Percentiles rank a stretch among this genome's conserved stretches.
These are phyloP conservation scores for Paramecium sonneborni DNA, from an alignment of 73 alveolate species.

Conservation along the genomic window DNA sequence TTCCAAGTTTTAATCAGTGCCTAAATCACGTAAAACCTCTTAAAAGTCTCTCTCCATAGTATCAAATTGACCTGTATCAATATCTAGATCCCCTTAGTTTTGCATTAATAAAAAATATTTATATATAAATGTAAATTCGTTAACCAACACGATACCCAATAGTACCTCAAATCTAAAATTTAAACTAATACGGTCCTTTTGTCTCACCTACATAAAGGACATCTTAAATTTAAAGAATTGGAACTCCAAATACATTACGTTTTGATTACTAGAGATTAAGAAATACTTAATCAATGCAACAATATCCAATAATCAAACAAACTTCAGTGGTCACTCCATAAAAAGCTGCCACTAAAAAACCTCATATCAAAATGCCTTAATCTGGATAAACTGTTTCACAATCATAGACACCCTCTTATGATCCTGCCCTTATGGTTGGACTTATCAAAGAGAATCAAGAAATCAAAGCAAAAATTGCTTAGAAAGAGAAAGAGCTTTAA, in stretches of 20 bases:
- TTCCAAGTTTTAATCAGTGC: conserved; percentile 85
- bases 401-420: not conserved
- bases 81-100: conserved; percentile 22
- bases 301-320: not conserved
- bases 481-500: not conserved
- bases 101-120: not conserved
- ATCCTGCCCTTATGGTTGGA: not conserved
- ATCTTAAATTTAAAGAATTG: not conserved
- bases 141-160: not conserved
- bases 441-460: not conserved
- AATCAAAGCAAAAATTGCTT: not conserved
- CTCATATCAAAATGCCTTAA: not conserved
- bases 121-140: not conserved
- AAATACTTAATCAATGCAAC: not conserved
- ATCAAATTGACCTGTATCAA: conserved; percentile 71
- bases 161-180: not conserved
- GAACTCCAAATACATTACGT: not conserved
- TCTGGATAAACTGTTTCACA: not conserved
- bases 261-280: not conserved
- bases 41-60: conserved; percentile 89
- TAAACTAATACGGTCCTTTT: not conserved
- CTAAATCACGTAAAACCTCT: conserved; percentile 83
- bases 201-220: not conserved
- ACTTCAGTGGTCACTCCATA: not conserved
- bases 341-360: not conserved